These are phyloP conservation scores for Passalora sequoiae DNA, from an alignment of 2,329 filamentous ascomycete species.

Conservation along the genomic window DNA sequence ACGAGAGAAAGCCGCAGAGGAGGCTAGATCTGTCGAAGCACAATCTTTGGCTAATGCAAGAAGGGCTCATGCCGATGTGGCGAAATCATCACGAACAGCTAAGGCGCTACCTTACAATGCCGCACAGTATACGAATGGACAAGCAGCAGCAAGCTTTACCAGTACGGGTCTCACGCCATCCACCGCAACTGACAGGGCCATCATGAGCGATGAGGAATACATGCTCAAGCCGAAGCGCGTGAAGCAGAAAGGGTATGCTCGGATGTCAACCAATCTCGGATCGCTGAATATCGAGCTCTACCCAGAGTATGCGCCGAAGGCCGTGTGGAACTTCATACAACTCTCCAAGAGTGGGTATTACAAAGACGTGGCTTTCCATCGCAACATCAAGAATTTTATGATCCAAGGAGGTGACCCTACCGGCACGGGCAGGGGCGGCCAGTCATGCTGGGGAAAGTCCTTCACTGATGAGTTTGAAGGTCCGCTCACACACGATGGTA, in stretches of 20 bases:
- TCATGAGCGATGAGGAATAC: slow-evolving; percentile 90
- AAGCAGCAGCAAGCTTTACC: slow-evolving; percentile 88
- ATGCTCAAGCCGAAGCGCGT: slow-evolving; percentile 88
- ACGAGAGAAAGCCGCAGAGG: slow-evolving; percentile 44
- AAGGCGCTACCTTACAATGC: slow-evolving; percentile 67
- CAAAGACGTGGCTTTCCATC: slow-evolving; percentile 75
- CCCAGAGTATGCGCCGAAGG: slow-evolving; percentile 83
- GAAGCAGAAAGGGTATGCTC: slow-evolving; percentile 84
- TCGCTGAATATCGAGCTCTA: slow-evolving; percentile 84
- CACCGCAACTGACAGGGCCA: slow-evolving; percentile 78
- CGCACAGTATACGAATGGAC: slow-evolving; percentile 82
- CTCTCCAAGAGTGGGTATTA: slow-evolving; percentile 89
- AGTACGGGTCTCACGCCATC: slow-evolving; percentile 90
- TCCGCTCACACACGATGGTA: slow-evolving; percentile 71
- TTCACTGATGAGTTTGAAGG: slow-evolving; percentile 93
- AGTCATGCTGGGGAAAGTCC: slow-evolving; percentile 88
- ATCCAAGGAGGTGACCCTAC: slow-evolving; percentile 94
- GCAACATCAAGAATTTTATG: slow-evolving; percentile 96
- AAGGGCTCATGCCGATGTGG: slow-evolving; percentile 44
- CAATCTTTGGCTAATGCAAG: slow-evolving; percentile 51
- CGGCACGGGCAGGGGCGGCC: slow-evolving; percentile 83
- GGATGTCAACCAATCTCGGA: slow-evolving; percentile 80
- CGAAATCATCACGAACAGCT: slow-evolving; percentile 24
- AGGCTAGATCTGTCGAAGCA: slow-evolving; percentile 19
- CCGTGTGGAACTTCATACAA: slow-evolving; percentile 94